Conservation (phyloP, 1,284 basidiomycete genomes). For the Malassezia nana region DNA sequence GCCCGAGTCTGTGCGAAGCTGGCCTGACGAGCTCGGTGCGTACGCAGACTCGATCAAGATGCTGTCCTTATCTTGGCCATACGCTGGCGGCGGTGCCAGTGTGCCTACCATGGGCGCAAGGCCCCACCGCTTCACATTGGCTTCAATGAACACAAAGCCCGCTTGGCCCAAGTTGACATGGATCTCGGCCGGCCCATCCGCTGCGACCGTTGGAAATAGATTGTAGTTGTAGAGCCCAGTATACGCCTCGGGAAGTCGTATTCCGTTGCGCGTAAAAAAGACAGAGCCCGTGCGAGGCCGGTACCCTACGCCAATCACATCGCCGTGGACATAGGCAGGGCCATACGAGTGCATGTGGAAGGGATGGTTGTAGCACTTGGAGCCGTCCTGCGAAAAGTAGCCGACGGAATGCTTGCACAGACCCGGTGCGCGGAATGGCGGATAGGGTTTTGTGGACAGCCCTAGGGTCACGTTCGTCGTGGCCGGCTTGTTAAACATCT, state of each 20-base stretch:
- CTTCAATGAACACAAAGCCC: slow-evolving; percentile 48
- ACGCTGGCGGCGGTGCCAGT: slow-evolving; percentile 44
- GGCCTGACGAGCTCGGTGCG: background rate
- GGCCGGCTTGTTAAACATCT: slow-evolving; percentile 48
- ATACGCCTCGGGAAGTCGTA: slow-evolving; percentile 44
- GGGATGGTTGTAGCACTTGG: slow-evolving; percentile 94
- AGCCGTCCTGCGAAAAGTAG: slow-evolving; percentile 82
- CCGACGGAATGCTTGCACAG: slow-evolving; percentile 82
- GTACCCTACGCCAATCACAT: slow-evolving; percentile 46
- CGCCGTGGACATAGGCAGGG: slow-evolving; percentile 72
- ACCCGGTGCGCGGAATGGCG: slow-evolving; percentile 53
- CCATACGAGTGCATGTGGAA: slow-evolving; percentile 82
- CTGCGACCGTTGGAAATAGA: slow-evolving; percentile 45
- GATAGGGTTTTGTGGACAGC: slow-evolving; percentile 46
- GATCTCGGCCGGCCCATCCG: slow-evolving; percentile 42
- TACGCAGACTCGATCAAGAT: slow-evolving; percentile 41
- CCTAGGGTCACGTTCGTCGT: slow-evolving; percentile 39
- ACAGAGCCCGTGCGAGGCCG: slow-evolving; percentile 44
- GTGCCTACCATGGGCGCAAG: slow-evolving; percentile 47
- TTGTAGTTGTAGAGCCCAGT: slow-evolving; percentile 43
- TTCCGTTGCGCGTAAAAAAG: slow-evolving; percentile 47
- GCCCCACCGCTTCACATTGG: slow-evolving; percentile 48
- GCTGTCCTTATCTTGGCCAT: slow-evolving; percentile 46
- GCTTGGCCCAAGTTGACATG: slow-evolving; percentile 48
- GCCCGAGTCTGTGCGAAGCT: background rate